Conservation (phyloP, 495 filamentous ascomycete genomes). For the Xylaria castorea region DNA sequence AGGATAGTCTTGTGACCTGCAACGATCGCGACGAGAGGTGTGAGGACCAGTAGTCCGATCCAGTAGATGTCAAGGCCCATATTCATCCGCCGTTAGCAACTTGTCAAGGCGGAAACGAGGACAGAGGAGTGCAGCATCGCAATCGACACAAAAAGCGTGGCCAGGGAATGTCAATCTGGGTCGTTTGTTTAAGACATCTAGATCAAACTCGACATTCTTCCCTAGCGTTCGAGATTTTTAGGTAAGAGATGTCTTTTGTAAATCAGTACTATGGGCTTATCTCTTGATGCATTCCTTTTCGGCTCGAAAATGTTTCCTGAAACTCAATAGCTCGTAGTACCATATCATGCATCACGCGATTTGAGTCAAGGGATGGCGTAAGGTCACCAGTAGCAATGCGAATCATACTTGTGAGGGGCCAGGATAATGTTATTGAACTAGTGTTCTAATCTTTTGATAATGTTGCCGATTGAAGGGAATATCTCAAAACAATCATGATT, state of each 20-base stretch:
- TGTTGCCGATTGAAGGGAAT: background rate
- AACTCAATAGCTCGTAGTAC: background rate
- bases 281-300: background rate
- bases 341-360: background rate
- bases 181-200: background rate
- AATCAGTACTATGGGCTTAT: background rate
- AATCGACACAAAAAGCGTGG: background rate
- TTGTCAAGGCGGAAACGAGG: background rate
- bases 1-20: constrained; percentile 26
- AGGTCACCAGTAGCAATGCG: background rate
- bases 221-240: background rate
- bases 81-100: constrained; percentile 1
- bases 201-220: background rate
- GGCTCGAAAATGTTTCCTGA: background rate
- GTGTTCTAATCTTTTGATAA: background rate
- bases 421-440: background rate
- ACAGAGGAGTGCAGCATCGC: background rate
- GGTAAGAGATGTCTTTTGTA: background rate
- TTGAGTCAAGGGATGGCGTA: constrained; percentile 11
- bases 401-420: background rate
- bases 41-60: constrained; percentile 31
- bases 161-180: background rate
- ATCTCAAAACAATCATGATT: background rate
- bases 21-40: constrained; percentile 31
- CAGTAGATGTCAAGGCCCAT: constrained; percentile 37